phyloP scores from a whole-genome alignment of 345 rosid genomes.

The Barbarea vulgaris region DNA sequence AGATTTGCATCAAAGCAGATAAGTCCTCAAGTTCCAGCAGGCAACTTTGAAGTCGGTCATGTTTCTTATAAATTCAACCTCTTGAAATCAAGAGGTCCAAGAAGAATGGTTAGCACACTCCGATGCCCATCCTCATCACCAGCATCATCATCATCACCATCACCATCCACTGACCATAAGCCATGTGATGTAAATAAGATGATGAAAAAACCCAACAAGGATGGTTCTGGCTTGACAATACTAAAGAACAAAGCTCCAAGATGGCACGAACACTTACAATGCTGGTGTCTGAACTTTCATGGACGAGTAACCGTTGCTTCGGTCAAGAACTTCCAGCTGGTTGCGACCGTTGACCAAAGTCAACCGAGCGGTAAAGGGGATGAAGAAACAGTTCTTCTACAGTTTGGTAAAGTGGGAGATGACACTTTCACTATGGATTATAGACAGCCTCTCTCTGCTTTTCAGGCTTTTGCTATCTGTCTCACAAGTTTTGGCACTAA shows the following conservation, averaged over 20 bases:
- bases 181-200: conserved; percentile 41
- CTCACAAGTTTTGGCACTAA: conserved; percentile 97
- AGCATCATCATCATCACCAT: conserved; percentile 31
- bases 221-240: conserved; percentile 45
- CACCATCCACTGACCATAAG: conserved; percentile 35
- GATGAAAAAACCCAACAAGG: conserved; percentile 43
- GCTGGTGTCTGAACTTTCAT: conserved; percentile 97
- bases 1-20: conserved; percentile 93
- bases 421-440: conserved; percentile 94
- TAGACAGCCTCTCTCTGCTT: conserved; percentile 87
- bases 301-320: conserved; percentile 95
- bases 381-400: conserved; percentile 82
- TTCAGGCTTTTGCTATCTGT: conserved; percentile 91
- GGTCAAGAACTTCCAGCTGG: conserved; percentile 90
- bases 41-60: conserved; percentile 85
- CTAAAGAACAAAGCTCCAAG: conserved; percentile 88
- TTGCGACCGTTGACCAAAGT: conserved; percentile 72
- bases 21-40: conserved; percentile 91
- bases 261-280: conserved; percentile 95
- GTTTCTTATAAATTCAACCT: conserved; percentile 91
- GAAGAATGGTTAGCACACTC: conserved; percentile 88
- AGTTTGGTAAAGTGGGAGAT: conserved; percentile 89
- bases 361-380: conserved; percentile 90
- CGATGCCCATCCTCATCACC: conserved; percentile 49
- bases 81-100: conserved; percentile 93